These are phyloP conservation scores for Tilletia setariae DNA, from an alignment of 1,284 basidiomycete genomes.

Conservation along the genomic window DNA sequence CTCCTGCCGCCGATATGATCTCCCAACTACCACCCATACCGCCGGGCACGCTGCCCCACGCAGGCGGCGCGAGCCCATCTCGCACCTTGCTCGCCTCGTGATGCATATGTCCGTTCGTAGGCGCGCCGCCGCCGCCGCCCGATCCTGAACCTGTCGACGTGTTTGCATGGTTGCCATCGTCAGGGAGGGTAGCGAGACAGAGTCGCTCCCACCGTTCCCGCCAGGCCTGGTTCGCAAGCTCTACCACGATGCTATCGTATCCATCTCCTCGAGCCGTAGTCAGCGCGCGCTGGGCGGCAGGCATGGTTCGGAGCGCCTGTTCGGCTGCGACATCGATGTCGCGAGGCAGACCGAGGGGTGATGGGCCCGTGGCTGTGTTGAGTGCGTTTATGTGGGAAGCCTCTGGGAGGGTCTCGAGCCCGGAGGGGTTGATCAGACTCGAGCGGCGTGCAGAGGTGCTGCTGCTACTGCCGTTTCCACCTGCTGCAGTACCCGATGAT, in stretches of 20 bases:
- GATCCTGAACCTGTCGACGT: neutral
- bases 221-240: conserved; percentile 83
- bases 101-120: conserved; percentile 18
- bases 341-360: conserved; percentile 34
- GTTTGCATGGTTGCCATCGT: neutral
- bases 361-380: conserved; percentile 36
- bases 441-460: conserved; percentile 3
- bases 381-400: conserved; percentile 49
- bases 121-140: neutral
- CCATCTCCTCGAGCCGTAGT: conserved; percentile 52
- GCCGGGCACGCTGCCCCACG: conserved; percentile 14
- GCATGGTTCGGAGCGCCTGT: conserved; percentile 36
- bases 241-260: conserved; percentile 68
- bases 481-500: neutral
- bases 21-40: conserved; percentile 31
- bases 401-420: conserved; percentile 44
- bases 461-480: neutral
- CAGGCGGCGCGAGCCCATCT: neutral
- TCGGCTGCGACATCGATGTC: conserved; percentile 32
- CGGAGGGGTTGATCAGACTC: neutral
- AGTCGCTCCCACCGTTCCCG: conserved; percentile 80
- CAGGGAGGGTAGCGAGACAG: conserved; percentile 62
- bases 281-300: conserved; percentile 24
- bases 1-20: conserved; percentile 18
- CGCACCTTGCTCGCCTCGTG: neutral